These are phyloP conservation scores for Pichia cactophila DNA, from an alignment of 1,139 yeast species.

Conservation along the genomic window DNA sequence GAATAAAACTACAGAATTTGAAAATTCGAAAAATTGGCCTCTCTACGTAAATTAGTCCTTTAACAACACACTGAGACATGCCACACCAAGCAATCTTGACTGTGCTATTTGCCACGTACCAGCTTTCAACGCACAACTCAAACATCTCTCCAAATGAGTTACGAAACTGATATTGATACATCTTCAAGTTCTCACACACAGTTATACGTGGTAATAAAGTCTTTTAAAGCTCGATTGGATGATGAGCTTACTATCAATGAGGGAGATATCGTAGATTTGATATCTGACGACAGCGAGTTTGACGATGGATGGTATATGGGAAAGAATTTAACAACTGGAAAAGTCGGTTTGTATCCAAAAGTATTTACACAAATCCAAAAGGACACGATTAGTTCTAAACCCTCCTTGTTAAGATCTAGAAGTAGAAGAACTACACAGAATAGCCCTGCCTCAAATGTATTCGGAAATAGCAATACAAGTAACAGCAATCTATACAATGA, in stretches of 20 bases:
- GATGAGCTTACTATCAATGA: slow-evolving; percentile 76
- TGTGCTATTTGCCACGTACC: not conserved
- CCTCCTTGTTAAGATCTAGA: slow-evolving; percentile 44
- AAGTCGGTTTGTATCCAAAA: slow-evolving; percentile 85
- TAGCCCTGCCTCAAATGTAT: slow-evolving; percentile 17
- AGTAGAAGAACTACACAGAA: slow-evolving; percentile 42
- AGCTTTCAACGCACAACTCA: not conserved
- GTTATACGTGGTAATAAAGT: slow-evolving; percentile 57
- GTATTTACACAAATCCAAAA: slow-evolving; percentile 51
- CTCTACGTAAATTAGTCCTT: not conserved
- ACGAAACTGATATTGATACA: not conserved
- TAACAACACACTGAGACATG: not conserved
- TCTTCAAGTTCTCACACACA: slow-evolving; percentile 8
- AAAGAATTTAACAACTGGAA: slow-evolving; percentile 58
- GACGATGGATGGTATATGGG: slow-evolving; percentile 99
- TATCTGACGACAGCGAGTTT: slow-evolving; percentile 88
- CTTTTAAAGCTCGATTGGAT: slow-evolving; percentile 76
- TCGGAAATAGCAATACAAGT: slow-evolving; percentile 7
- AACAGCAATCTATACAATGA: slow-evolving; percentile 11
- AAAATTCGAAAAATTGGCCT: not conserved
- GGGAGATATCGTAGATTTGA: slow-evolving; percentile 83
- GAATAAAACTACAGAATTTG: not conserved
- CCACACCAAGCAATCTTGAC: not conserved
- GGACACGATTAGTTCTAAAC: slow-evolving; percentile 13
- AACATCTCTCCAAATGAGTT: not conserved